Evolutionary conservation across 106 monocot genomes (phyloP).

Genomic region (Cymbidium sinense): DNA sequence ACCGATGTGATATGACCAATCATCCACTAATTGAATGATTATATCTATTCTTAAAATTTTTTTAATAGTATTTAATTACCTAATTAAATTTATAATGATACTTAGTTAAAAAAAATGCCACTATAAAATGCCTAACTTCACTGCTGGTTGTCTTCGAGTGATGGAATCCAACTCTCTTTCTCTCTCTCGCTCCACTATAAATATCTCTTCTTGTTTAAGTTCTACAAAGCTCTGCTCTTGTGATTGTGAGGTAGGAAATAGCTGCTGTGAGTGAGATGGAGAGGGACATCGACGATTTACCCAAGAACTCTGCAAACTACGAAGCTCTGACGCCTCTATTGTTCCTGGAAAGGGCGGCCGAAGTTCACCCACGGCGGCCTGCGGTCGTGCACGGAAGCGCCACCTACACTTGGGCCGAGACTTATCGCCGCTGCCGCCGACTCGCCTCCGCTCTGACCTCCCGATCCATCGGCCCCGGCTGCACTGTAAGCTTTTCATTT

Average conservation of each 20-base stretch:
- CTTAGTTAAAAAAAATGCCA: too few relatives aligned
- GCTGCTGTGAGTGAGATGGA: neutral
- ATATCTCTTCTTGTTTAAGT: neutral
- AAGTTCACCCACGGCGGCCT: slow-evolving; percentile 57
- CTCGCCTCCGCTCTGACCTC: slow-evolving; percentile 81
- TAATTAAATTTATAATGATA: too few relatives aligned
- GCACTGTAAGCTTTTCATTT: slow-evolving; percentile 33
- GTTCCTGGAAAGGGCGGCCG: slow-evolving; percentile 89
- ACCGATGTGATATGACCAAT: too few relatives aligned
- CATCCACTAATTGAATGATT: too few relatives aligned
- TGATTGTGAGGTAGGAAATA: neutral
- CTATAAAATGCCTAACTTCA: too few relatives aligned
- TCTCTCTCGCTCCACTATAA: neutral
- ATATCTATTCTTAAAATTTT: too few relatives aligned
- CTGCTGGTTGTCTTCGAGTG: too few relatives aligned
- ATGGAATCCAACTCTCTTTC: too few relatives aligned
- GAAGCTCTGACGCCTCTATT: slow-evolving; percentile 85
- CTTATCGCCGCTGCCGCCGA: slow-evolving; percentile 78
- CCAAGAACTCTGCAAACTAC: slow-evolving; percentile 86
- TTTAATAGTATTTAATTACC: too few relatives aligned
- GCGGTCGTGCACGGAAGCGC: slow-evolving; percentile 65
- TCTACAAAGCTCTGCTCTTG: slow-evolving; percentile 7
- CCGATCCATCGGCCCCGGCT: slow-evolving; percentile 60
- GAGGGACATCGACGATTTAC: slow-evolving; percentile 84
- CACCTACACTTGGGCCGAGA: slow-evolving; percentile 75